Base-by-base conservation (phyloP, 176 grass and related monocot genomes). In the Aegilops bicornis region DNA sequence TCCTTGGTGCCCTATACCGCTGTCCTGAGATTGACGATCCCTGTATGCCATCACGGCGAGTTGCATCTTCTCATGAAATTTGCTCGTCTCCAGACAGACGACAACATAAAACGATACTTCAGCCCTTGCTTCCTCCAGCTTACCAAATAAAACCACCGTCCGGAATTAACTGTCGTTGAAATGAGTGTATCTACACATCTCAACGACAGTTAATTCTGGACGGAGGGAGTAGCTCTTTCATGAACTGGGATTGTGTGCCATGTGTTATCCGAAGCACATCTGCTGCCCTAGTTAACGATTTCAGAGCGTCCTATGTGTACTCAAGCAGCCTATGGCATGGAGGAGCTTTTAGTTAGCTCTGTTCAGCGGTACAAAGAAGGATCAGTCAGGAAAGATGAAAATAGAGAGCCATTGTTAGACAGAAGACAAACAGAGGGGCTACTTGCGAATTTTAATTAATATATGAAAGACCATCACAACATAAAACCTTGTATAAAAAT, bases 221-320 rank as follows among this genome's bases (percentile, higher is more conserved):
- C 3, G 12, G 12, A 47, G 12, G 43, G 12, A 47, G 43, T 69
- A 95, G 84, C 83, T 96, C 96, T 75, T 83, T 95, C 93, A 95
- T 89, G 79, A 98, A 98, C 62, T 81, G 68, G 30, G 90, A 95
- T 43, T 79, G 73, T 9, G 88, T 91, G 25, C 93, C 91, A 60
- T 98, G 96, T 59, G 96, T 95, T 84, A 98, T 88, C 70, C 79
- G 80, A 56, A 98, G 96, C 73, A 95, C 90, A 81, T 92, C 93
- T 66, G 79, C 54, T 65, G 93, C 93, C 87, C 79, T 95, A 16
- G 78, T 89, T 82, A 94, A 92, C 76, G 89, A 94, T 88, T 84
- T 84, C 19, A 98, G 45, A 86, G 93, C 84, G 31, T 98, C 93
- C 25, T 95, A 90, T 14, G 93, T 94, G 81, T 76, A 83, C 63